These are phyloP conservation scores for Tuber magnatum DNA, from an alignment of 495 filamentous ascomycete species.

Conservation along the genomic window DNA sequence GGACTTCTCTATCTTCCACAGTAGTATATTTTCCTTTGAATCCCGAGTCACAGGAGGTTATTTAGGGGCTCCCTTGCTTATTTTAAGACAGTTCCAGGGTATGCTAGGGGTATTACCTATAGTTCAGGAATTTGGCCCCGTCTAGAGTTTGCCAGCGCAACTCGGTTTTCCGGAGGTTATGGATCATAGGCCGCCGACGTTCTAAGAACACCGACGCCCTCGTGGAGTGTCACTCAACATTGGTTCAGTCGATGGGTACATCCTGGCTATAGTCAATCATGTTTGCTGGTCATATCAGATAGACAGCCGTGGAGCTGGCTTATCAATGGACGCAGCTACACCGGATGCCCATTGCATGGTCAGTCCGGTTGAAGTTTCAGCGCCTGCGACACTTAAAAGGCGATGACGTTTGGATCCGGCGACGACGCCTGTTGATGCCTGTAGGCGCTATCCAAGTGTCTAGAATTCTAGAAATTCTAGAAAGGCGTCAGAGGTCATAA, in stretches of 20 bases:
- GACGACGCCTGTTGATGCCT: background rate
- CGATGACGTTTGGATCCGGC: background rate
- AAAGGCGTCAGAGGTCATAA: background rate
- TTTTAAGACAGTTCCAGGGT: background rate
- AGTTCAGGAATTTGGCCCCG: background rate
- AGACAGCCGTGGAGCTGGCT: background rate
- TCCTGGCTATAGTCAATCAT: background rate
- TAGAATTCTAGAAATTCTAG: no score
- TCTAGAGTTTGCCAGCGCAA: background rate
- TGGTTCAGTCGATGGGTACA: background rate
- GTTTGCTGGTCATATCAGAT: background rate
- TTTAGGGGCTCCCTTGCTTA: background rate
- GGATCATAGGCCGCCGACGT: background rate
- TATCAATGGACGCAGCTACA: background rate
- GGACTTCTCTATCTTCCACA: background rate
- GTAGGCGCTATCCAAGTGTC: background rate
- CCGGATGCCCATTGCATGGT: no score
- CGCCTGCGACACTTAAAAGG: background rate
- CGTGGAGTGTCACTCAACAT: background rate
- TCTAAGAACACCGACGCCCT: background rate
- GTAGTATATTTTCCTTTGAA: background rate
- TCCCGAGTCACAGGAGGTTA: background rate
- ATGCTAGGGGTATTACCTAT: background rate
- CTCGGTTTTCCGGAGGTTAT: background rate
- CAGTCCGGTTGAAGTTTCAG: background rate